These are phyloP conservation scores for Barbatosphaeria neglecta DNA, from an alignment of 495 filamentous ascomycete genomes.

Conservation along the genomic window DNA sequence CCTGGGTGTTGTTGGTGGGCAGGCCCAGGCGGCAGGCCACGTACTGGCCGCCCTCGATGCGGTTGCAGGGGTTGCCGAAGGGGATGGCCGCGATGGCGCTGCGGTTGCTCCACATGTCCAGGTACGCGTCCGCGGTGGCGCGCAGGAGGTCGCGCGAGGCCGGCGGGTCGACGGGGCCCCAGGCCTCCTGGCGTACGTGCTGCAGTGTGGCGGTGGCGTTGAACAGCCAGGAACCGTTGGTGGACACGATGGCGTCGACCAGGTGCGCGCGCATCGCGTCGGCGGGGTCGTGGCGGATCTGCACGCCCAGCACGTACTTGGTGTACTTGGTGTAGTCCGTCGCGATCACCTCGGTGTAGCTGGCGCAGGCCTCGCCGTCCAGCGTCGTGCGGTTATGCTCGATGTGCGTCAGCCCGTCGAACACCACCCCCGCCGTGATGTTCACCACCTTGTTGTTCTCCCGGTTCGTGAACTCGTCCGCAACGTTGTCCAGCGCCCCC, in stretches of 20 bases:
- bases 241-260: constrained; percentile 27
- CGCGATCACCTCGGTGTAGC: constrained; percentile 26
- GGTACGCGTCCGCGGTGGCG: constrained; percentile 27
- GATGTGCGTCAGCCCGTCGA: constrained; percentile 7
- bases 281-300: constrained; percentile 21
- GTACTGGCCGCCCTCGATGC: constrained; percentile 27
- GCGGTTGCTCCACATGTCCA: constrained; percentile 27
- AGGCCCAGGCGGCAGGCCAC: constrained; percentile 29
- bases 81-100: constrained; percentile 21
- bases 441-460: constrained; percentile 10
- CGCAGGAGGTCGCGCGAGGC: constrained; percentile 17
- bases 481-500: too few relatives aligned
- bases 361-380: constrained; percentile 19
- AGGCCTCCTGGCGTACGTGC: constrained; percentile 23
- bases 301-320: constrained; percentile 31
- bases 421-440: constrained; percentile 11
- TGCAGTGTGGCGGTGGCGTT: constrained; percentile 25
- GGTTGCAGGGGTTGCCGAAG: constrained; percentile 27
- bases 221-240: constrained; percentile 29
- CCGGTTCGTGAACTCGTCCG: too few relatives aligned
- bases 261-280: constrained; percentile 13
- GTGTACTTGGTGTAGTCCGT: constrained; percentile 8
- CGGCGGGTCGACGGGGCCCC: constrained; percentile 18
- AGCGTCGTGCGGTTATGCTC: constrained; percentile 20
- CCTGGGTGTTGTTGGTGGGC: constrained; percentile 24